Conservation (phyloP, 2,329 filamentous ascomycete genomes). For the Pseudogymnoascus verrucosus region DNA sequence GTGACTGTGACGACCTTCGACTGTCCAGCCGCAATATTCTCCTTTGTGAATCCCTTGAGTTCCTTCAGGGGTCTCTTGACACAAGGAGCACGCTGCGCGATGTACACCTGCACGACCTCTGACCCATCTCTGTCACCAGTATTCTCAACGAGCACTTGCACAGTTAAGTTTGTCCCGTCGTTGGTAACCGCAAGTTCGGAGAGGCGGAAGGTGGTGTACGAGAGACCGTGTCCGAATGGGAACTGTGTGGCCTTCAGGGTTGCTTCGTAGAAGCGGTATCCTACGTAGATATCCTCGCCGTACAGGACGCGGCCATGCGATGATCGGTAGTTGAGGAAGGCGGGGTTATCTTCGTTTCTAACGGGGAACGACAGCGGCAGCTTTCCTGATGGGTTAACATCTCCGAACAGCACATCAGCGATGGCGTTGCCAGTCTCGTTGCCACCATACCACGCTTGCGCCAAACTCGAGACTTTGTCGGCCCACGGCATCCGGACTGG, state of each 20-base stretch:
- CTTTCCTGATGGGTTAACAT: slow-evolving; percentile 54
- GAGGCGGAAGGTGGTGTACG: slow-evolving; percentile 60
- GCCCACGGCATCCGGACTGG: slow-evolving; percentile 49
- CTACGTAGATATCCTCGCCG: slow-evolving; percentile 56
- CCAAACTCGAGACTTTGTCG: slow-evolving; percentile 29
- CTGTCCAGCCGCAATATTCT: slow-evolving; percentile 52
- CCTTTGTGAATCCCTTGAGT: slow-evolving; percentile 58
- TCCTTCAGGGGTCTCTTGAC: slow-evolving; percentile 52
- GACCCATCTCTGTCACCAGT: slow-evolving; percentile 46
- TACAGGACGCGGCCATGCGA: slow-evolving; percentile 54
- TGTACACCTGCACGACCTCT: slow-evolving; percentile 51
- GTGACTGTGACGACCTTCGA: slow-evolving; percentile 48
- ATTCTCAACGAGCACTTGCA: slow-evolving; percentile 48
- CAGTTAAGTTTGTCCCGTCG: slow-evolving; percentile 44
- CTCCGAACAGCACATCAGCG: slow-evolving; percentile 54
- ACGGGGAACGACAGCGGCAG: slow-evolving; percentile 52
- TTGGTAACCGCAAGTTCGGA: slow-evolving; percentile 34
- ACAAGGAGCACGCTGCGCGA: slow-evolving; percentile 42
- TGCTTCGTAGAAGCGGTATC: slow-evolving; percentile 53
- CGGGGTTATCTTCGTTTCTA: slow-evolving; percentile 49
- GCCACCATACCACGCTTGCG: slow-evolving; percentile 47
- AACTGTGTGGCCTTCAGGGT: background rate
- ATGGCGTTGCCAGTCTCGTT: slow-evolving; percentile 59
- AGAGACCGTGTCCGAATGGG: slow-evolving; percentile 58
- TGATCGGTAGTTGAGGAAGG: slow-evolving; percentile 47